Conservation (phyloP, 768 basidiomycete genomes). For the Pisolithus tinctorius region DNA sequence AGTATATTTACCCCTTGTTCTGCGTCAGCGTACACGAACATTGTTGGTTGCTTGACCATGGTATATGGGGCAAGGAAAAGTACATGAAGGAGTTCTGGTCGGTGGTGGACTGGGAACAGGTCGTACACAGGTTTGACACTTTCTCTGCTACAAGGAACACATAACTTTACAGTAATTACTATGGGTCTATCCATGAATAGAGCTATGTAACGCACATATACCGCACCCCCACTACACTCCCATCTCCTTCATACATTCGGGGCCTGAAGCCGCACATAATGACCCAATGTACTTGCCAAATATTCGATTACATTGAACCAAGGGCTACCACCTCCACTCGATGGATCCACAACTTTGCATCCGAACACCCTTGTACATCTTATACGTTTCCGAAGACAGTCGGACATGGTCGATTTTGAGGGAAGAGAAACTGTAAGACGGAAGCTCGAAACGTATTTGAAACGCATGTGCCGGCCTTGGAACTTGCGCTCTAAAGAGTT, state of each 20-base stretch:
- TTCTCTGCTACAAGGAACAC: conserved; percentile 7
- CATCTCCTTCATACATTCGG: no score
- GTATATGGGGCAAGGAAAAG: conserved; percentile 86
- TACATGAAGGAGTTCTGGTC: conserved; percentile 83
- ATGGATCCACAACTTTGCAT: conserved; percentile 34
- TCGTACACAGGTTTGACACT: conserved; percentile 28
- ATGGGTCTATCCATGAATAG: no score
- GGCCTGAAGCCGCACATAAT: no score
- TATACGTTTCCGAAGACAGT: conserved; percentile 73
- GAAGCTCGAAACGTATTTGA: conserved; percentile 64
- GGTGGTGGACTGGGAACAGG: conserved; percentile 71
- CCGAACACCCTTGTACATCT: conserved; percentile 88
- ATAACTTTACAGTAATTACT: no score
- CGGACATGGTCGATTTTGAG: conserved; percentile 84
- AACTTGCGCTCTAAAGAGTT: conserved; percentile 28
- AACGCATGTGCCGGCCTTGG: conserved; percentile 72
- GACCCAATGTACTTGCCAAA: not conserved
- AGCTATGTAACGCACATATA: no score
- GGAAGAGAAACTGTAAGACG: conserved; percentile 65
- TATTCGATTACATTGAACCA: not conserved
- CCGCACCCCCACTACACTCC: no score
- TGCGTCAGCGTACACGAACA: conserved; percentile 79
- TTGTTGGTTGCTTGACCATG: conserved; percentile 84
- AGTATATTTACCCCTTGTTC: conserved; percentile 64
- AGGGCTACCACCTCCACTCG: conserved; percentile 28